Conservation (phyloP, 2,329 filamentous ascomycete species). For the Nemania sp. region DNA sequence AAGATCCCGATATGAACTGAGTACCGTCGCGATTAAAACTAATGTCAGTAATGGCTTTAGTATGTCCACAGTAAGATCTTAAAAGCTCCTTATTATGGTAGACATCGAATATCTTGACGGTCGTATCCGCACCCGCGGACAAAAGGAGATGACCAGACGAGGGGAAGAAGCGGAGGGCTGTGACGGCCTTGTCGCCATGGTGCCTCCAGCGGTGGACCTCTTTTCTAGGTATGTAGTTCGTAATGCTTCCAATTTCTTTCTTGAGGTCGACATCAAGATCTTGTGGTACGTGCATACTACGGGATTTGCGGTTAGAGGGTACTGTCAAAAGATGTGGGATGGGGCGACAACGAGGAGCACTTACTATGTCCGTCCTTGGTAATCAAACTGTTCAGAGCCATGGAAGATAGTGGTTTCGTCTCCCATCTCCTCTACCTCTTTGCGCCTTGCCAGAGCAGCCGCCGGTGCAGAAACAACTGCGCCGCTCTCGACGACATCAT, state of each 20-base stretch:
- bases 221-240: constrained; percentile 96
- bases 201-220: constrained; percentile 89
- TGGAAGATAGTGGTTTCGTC: constrained; percentile 90
- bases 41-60: constrained; percentile 88
- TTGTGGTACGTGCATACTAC: constrained; percentile 88
- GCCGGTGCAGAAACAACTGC: constrained; percentile 69
- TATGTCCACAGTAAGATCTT: constrained; percentile 91
- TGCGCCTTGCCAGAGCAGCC: constrained; percentile 65
- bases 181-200: constrained; percentile 84
- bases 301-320: constrained; percentile 15
- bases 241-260: constrained; percentile 82
- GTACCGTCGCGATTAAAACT: constrained; percentile 86
- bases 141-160: constrained; percentile 87
- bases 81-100: constrained; percentile 91
- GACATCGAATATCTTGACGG: constrained; percentile 93
- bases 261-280: constrained; percentile 87
- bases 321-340: not conserved
- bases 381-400: constrained; percentile 85
- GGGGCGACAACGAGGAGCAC: not conserved
- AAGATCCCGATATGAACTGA: constrained; percentile 90
- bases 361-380: constrained; percentile 88
- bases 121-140: constrained; percentile 89
- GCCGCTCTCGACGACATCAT: constrained; percentile 72
- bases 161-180: constrained; percentile 90
- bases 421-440: constrained; percentile 69